These are phyloP conservation scores for Lactifluus echinatus DNA, from an alignment of 768 basidiomycete genomes.

Conservation along the genomic window DNA sequence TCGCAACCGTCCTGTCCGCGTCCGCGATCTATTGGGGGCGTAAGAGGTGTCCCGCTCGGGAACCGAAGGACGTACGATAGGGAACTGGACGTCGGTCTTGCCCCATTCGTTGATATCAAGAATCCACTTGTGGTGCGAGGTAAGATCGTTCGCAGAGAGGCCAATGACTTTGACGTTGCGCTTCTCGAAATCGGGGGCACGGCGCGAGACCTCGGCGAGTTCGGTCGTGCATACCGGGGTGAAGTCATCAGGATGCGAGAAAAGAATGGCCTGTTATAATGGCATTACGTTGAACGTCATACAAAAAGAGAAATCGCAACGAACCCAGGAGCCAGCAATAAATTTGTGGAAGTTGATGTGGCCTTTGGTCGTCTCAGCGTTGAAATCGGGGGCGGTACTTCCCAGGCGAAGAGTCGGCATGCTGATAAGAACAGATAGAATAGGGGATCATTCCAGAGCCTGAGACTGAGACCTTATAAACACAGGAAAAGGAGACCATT, in stretches of 20 bases:
- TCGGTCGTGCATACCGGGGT: conserved; percentile 97
- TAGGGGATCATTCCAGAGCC: background rate
- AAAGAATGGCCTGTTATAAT: conserved; percentile 58
- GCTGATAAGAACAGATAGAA: background rate
- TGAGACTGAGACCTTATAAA: background rate
- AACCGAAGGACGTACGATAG: conserved; percentile 55
- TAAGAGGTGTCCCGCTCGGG: background rate
- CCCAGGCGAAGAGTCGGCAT: conserved; percentile 66
- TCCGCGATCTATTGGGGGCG: conserved; percentile 72
- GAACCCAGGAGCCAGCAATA: conserved; percentile 81
- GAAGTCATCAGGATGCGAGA: conserved; percentile 92
- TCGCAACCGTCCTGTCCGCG: conserved; percentile 73
- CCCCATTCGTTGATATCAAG: conserved; percentile 79
- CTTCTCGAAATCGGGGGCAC: conserved; percentile 72
- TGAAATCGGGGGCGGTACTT: conserved; percentile 83
- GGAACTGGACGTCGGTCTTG: conserved; percentile 80
- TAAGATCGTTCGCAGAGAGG: conserved; percentile 84
- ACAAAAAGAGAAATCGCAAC: background rate
- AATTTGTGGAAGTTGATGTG: conserved; percentile 89
- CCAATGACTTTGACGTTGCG: conserved; percentile 92
- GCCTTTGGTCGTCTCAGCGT: conserved; percentile 82
- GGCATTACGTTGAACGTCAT: background rate
- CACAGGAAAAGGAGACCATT: conserved; percentile 28
- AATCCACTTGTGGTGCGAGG: conserved; percentile 80
- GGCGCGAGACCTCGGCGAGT: conserved; percentile 90